A percentile compares a stretch with the other conserved stretches of the same genome.
Evolutionary conservation across 208 protist genomes (phyloP).

Genomic region (Crithidia bombi): DNA sequence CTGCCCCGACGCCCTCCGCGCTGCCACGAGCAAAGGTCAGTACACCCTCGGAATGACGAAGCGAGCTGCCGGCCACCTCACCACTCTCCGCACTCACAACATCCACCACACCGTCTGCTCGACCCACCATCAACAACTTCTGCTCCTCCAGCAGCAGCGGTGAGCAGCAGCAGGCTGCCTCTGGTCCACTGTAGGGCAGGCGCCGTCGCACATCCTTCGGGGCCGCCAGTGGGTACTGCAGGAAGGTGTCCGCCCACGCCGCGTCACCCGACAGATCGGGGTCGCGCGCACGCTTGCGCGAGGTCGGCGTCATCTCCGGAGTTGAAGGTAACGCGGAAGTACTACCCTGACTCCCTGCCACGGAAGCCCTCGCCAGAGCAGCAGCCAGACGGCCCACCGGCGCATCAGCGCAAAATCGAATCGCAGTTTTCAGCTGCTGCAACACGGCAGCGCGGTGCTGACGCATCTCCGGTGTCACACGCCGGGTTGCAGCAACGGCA

Average conservation of each 20-base stretch:
- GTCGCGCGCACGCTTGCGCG: slow-evolving; percentile 23
- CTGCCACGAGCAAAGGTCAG: slow-evolving; percentile 43
- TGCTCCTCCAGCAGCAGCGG: slow-evolving; percentile 11
- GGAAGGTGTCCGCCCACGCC: slow-evolving; percentile 36
- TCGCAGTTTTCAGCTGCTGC: slow-evolving; percentile 49
- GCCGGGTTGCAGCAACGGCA: slow-evolving; percentile 9
- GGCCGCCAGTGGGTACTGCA: slow-evolving; percentile 39
- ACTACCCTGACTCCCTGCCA: neutral
- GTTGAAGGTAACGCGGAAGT: neutral
- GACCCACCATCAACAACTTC: slow-evolving; percentile 56
- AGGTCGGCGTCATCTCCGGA: neutral
- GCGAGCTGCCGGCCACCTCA: slow-evolving; percentile 30
- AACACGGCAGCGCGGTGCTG: slow-evolving; percentile 51
- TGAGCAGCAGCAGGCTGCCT: slow-evolving; percentile 38
- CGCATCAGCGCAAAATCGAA: slow-evolving; percentile 54
- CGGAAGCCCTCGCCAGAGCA: slow-evolving; percentile 32
- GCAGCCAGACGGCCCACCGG: slow-evolving; percentile 57
- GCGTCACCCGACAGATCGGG: slow-evolving; percentile 2
- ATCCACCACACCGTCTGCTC: slow-evolving; percentile 64
- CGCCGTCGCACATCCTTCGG: slow-evolving; percentile 37
- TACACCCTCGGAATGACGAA: slow-evolving; percentile 63
- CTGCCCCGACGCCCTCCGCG: slow-evolving; percentile 17
- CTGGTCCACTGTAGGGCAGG: slow-evolving; percentile 41
- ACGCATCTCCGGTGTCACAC: slow-evolving; percentile 36
- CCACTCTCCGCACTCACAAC: slow-evolving; percentile 46